Percentiles rank a stretch among this genome's conserved stretches.
Conservation (phyloP, 2,329 filamentous ascomycete species). For the Ceratocystis harringtonii region DNA sequence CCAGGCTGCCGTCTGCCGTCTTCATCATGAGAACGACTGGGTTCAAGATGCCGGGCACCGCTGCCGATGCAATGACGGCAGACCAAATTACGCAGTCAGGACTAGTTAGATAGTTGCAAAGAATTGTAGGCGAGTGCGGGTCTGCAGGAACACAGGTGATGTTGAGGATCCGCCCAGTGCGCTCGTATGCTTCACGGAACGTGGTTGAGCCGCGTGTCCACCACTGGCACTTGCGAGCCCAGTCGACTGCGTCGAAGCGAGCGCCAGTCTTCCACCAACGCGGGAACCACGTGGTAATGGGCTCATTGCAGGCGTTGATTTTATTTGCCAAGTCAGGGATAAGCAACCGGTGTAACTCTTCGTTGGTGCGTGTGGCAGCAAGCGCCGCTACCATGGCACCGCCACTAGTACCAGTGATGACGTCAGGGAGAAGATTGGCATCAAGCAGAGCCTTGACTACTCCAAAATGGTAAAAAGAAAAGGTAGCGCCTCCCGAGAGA, state of each 20-base stretch:
- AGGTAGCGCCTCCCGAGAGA: conserved; percentile 80
- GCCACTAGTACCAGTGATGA: conserved; percentile 92
- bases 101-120: conserved; percentile 88
- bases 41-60: conserved; percentile 90
- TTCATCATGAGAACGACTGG: conserved; percentile 91
- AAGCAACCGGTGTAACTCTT: conserved; percentile 71
- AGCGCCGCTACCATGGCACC: conserved; percentile 80
- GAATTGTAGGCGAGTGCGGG: conserved; percentile 78
- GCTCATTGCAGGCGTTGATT: conserved; percentile 75
- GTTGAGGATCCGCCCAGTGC: conserved; percentile 87
- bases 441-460: conserved; percentile 82
- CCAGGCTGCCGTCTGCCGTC: conserved; percentile 56
- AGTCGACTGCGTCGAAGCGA: conserved; percentile 83
- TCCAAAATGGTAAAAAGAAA: conserved; percentile 94
- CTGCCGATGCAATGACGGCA: conserved; percentile 83
- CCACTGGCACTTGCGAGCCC: conserved; percentile 76
- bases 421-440: conserved; percentile 69
- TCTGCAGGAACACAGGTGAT: conserved; percentile 93
- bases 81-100: conserved; percentile 99
- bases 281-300: conserved; percentile 56
- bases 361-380: conserved; percentile 77
- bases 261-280: conserved; percentile 90
- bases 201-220: conserved; percentile 85
- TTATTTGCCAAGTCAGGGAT: conserved; percentile 73
- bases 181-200: conserved; percentile 85